Evolutionary conservation across 176 grass and related monocot genomes (phyloP), one percentile per base, ranked within the genome.

Genomic region (Ensete glaucum): DNA sequence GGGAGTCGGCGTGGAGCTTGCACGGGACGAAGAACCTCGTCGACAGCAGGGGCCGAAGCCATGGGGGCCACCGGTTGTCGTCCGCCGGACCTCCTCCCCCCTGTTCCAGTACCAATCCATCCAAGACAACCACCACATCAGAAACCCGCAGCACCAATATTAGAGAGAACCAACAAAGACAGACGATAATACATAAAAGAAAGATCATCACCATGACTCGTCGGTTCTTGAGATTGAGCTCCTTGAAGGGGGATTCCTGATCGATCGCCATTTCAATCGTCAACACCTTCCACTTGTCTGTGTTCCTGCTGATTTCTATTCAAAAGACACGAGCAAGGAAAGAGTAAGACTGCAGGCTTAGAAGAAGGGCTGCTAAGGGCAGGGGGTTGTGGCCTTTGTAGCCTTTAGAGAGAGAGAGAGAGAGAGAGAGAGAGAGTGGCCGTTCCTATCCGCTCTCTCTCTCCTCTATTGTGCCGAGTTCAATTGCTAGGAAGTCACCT

Each of bases 11-110:
- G 73, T 98, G 94, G 52, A 77, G 62, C 72, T 80, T 78, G 90
- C 94, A 98, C 91, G 93, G 94, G 66, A 83, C 83, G 84, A 98
- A 98, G 94, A 98, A 98, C 56, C 77, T 79, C 24, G 89, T 87
- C 6, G 82, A 48, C 84, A 98, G 90, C 75, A 98, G 73, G 62
- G 90, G 94, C 80, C 81, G 85, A 77, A 98, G 82, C 94, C 94
- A 98, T 72, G 86, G 88, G 64, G 90, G 94, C 94, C 88, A 91
- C 80, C 88, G 80, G 77, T 85, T 81, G 73, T 75, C 67, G 71
- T 76, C 83, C 82, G 19, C 62, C 81, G 2, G 55, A 75, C 43
- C 80, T 71, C 74, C 84, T 53, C 9, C 65, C 65, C 57, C 76
- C 79, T 80, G 17, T 74, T 71, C 43, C 54, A 25, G 13, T 43